A percentile compares a stretch with the other conserved stretches of the same genome.
phyloP scores from a whole-genome alignment of 2,329 filamentous ascomycete species.

The Sarocladiaceae sp. region DNA sequence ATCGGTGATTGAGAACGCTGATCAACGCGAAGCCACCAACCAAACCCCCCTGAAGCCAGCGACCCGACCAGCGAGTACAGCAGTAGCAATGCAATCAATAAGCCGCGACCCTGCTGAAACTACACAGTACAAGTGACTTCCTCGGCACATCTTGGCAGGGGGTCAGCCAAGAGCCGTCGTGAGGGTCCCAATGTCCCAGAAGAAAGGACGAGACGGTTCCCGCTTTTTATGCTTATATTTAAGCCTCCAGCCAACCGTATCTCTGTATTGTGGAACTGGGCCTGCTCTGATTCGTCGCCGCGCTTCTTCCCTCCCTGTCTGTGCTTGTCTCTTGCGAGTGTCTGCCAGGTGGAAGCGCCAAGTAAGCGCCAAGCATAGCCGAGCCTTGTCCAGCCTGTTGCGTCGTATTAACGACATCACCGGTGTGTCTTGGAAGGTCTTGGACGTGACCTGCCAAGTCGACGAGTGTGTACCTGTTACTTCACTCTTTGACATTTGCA shows the following conservation, averaged over 20 bases:
- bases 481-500: no score
- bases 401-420: neutral
- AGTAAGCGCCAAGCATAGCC: slow-evolving; percentile 3
- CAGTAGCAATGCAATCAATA: neutral
- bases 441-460: neutral
- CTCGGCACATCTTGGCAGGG: neutral
- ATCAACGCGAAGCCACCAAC: no score
- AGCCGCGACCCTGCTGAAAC: neutral
- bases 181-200: neutral
- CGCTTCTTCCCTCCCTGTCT: no score
- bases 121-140: neutral
- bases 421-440: neutral
- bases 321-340: no score
- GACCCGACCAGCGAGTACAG: neutral
- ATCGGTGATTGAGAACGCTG: neutral
- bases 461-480: neutral
- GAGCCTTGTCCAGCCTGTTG: neutral
- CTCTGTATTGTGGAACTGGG: neutral
- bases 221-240: slow-evolving; percentile 10
- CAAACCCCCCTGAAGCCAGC: no score
- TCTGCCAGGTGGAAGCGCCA: neutral
- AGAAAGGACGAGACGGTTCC: neutral
- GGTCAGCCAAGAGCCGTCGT: neutral
- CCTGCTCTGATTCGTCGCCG: slow-evolving; percentile 1
- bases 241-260: slow-evolving; percentile 1